phyloP scores from a whole-genome alignment of 2,329 filamentous ascomycete genomes.

The Zymoseptoria pseudotritici region DNA sequence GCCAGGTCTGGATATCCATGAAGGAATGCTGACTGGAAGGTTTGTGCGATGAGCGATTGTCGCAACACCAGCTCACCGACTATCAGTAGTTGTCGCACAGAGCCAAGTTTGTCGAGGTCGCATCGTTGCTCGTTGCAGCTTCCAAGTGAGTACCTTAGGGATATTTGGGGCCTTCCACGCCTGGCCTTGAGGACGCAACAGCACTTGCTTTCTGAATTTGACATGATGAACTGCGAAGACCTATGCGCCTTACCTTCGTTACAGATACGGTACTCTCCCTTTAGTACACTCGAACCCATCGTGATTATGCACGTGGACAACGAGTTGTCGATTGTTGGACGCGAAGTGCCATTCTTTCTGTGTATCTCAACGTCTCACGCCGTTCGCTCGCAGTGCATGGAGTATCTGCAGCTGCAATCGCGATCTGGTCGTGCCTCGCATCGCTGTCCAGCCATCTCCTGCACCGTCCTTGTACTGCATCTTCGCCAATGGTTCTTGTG shows the following conservation, averaged over 20 bases:
- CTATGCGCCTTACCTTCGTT: too few relatives aligned
- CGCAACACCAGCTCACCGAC: neutral
- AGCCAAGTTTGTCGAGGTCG: neutral
- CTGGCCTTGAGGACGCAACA: neutral
- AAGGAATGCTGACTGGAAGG: neutral
- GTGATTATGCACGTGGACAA: neutral
- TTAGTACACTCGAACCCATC: too few relatives aligned
- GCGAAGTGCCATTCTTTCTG: neutral
- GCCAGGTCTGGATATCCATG: conserved; percentile 42
- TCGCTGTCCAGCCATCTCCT: neutral
- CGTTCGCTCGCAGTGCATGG: neutral
- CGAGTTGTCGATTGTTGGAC: neutral
- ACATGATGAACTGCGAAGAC: too few relatives aligned
- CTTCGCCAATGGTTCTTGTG: neutral
- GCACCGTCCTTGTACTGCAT: too few relatives aligned
- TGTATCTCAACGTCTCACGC: neutral
- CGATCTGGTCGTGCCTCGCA: neutral
- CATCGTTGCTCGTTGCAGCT: neutral
- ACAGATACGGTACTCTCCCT: too few relatives aligned
- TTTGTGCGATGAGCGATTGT: neutral
- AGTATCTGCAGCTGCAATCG: neutral
- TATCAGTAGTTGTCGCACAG: neutral
- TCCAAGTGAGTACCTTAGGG: neutral
- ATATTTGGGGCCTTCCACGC: neutral
- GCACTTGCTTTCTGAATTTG: neutral